A percentile compares a stretch with the other conserved stretches of the same genome.
Evolutionary conservation across 345 rosid species (phyloP).

Genomic region (thale cress (Arabidopsis thaliana)): TAIR10.1 NC_003074.8:21248501-21249000

Average conservation of each 20-base stretch:
- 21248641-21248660: slow-evolving; percentile 40
- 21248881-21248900: slow-evolving; percentile 17
- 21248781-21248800: slow-evolving; percentile 78
- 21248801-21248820: slow-evolving; percentile 96
- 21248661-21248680: slow-evolving; percentile 90
- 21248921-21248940: slow-evolving; percentile 89
- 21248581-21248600: slow-evolving; percentile 28
- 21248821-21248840: slow-evolving; percentile 96
- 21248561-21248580: slow-evolving; percentile 4
- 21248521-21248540: slow-evolving; percentile 55
- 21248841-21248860: slow-evolving; percentile 53
- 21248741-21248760: slow-evolving; percentile 96
- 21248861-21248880: slow-evolving; percentile 30
- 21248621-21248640: slow-evolving; percentile 19
- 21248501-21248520: slow-evolving; percentile 95
- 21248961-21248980: slow-evolving; percentile 84
- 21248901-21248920: slow-evolving; percentile 24
- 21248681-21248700: slow-evolving; percentile 80
- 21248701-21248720: slow-evolving; percentile 93
- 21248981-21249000: slow-evolving; percentile 80
- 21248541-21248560: slow-evolving; percentile 33
- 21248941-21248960: slow-evolving; percentile 92
- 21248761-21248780: slow-evolving; percentile 99
- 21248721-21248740: slow-evolving; percentile 96
- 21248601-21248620: slow-evolving; percentile 5